phyloP scores from a whole-genome alignment of 2,329 filamentous ascomycete species.

The Colletotrichum gloeosporioides region DNA sequence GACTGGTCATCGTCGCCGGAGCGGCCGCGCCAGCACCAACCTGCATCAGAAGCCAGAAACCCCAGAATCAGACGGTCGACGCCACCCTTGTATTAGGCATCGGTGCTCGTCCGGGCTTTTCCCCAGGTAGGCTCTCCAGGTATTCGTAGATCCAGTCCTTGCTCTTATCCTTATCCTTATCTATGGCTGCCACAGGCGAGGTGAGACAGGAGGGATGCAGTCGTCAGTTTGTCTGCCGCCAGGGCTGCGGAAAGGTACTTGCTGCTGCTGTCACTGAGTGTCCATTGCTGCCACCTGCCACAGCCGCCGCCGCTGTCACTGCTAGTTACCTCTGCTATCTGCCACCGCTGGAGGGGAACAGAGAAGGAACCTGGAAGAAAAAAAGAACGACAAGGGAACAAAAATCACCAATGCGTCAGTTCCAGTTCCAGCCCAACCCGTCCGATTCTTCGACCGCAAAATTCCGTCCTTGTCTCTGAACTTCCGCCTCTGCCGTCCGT shows the following conservation, averaged over 20 bases:
- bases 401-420: conserved; percentile 14
- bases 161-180: not conserved
- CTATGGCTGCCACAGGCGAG: not conserved
- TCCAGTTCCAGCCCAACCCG: conserved; percentile 9
- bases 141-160: not conserved
- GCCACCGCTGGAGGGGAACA: conserved; percentile 4
- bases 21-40: not conserved
- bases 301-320: not conserved
- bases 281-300: not conserved
- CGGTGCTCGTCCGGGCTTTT: not conserved
- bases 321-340: not conserved
- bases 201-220: conserved; percentile 8
- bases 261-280: not conserved
- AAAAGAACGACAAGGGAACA: conserved; percentile 6
- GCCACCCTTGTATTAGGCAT: not conserved
- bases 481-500: not conserved
- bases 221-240: not conserved
- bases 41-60: not conserved
- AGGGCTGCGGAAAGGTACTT: not conserved
- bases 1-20: not conserved
- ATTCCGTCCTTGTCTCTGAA: conserved; percentile 11
- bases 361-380: not conserved
- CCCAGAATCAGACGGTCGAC: not conserved
- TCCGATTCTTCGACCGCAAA: conserved; percentile 10
- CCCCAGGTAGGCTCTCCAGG: not conserved